Evolutionary conservation across 208 protist genomes (phyloP), one percentile per base, ranked within the genome.

Genomic region (Crithidia fasciculata): DNA sequence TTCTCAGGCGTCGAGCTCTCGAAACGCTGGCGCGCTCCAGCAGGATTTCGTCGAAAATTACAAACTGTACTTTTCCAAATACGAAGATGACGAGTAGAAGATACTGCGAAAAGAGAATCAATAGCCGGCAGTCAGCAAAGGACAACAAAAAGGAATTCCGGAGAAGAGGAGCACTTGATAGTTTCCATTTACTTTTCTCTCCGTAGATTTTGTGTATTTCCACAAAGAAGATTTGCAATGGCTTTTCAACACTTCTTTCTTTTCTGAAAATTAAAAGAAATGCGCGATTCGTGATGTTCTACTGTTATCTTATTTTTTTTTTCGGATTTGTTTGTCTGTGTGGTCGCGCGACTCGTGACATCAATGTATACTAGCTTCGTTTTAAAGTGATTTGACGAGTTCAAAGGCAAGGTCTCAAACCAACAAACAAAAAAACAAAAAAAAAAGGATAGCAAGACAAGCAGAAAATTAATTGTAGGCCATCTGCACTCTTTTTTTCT

Each of bases 41-140:
- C 90, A 94, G 45, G 81, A 90, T 60, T 87, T 81, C 65, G 67
- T 83, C 15, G 86, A 93, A 70, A 81, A 85, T 69, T 89, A 95
- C 82, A 90, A 89, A 39, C 57, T 97, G 28, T 90, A 94, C 68
- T 90, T 97, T 49, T 77, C 88, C 50, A 93, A 89, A 61, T 83
- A 85, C 78, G 57, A 81, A 12, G 81, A 73, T 55, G 85, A 91
- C 54, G 76, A 88, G 10, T 87, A 59, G 69, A 85, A 69, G 43
- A 28, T 57, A 55, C 16, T 37, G 45, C 53, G 18, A 40, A 66
- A 2, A 37, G 44, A 40, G 45, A 52, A 63, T 28, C 28, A 28
- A 28, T 28, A 28, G 28, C 28, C 28, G 28, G 28, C 28, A 28
- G 28, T 28, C 28, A 28, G 28, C 28, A 28, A 28, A 28, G 28